Conservation (phyloP, 768 basidiomycete genomes). For the Auriscalpium microsporum region DNA sequence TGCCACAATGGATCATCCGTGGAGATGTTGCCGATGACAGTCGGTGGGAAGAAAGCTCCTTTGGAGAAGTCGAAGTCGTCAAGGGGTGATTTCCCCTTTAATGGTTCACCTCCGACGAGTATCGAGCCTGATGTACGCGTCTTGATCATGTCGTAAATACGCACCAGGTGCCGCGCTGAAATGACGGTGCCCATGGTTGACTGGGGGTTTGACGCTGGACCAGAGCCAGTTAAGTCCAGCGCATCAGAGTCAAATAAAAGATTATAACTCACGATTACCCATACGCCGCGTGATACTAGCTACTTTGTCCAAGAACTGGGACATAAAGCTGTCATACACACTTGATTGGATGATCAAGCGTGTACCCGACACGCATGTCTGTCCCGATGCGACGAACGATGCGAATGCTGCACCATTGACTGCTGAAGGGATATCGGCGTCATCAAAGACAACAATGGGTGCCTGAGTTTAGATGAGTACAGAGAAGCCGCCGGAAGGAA, state of each 20-base stretch:
- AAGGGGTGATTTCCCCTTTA: slow-evolving; percentile 51
- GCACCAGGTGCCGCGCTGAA: slow-evolving; percentile 50
- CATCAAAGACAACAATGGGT: slow-evolving; percentile 71
- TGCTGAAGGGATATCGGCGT: slow-evolving; percentile 64
- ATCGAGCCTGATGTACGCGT: slow-evolving; percentile 37
- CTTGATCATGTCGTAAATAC: slow-evolving; percentile 53
- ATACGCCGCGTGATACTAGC: slow-evolving; percentile 57
- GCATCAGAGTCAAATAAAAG: neutral
- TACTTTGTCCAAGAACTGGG: slow-evolving; percentile 51
- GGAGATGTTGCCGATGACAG: slow-evolving; percentile 54
- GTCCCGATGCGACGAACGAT: slow-evolving; percentile 79
- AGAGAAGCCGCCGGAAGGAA: too few relatives aligned
- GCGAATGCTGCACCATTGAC: slow-evolving; percentile 82
- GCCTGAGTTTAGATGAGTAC: slow-evolving; percentile 35
- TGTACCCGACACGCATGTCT: slow-evolving; percentile 89
- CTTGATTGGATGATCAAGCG: slow-evolving; percentile 66
- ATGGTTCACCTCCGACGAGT: slow-evolving; percentile 55
- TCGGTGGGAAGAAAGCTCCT: slow-evolving; percentile 77
- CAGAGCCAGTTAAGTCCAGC: slow-evolving; percentile 1
- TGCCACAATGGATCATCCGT: slow-evolving; percentile 60
- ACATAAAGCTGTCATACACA: slow-evolving; percentile 64
- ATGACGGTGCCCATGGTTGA: slow-evolving; percentile 81
- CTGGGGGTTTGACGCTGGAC: slow-evolving; percentile 54
- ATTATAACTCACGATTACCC: slow-evolving; percentile 51
- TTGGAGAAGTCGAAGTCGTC: slow-evolving; percentile 65